A percentile compares a stretch with the other conserved stretches of the same genome.
These are phyloP conservation scores for Termitomyces sp. DNA, from an alignment of 768 basidiomycete species.

Conservation along the genomic window DNA sequence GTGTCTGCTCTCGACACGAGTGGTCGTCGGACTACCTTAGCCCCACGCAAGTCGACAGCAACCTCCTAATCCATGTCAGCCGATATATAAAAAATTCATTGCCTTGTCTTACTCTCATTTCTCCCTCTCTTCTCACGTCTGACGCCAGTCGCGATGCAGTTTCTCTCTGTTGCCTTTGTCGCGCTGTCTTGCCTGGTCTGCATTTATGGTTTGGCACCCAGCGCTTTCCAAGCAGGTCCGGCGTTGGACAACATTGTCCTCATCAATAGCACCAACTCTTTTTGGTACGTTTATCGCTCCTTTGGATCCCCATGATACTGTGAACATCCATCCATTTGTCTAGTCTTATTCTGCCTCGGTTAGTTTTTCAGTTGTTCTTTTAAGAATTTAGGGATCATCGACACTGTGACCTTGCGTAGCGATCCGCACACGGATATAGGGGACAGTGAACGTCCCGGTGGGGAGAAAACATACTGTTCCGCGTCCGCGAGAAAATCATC, in stretches of 20 bases:
- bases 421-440: conserved; percentile 47
- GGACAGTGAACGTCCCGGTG: conserved; percentile 46
- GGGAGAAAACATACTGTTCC: conserved; percentile 51
- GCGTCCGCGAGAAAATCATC: conserved; percentile 31
- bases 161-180: not conserved
- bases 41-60: not conserved
- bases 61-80: not conserved
- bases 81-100: not conserved
- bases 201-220: not conserved
- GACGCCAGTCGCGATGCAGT: not conserved
- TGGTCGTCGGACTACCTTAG: not conserved
- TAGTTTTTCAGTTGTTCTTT: not conserved
- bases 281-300: conserved; percentile 33
- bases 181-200: not conserved
- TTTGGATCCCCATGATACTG: not conserved
- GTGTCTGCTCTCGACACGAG: not conserved
- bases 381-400: not conserved
- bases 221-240: conserved; percentile 18
- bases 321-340: too few relatives aligned
- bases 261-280: conserved; percentile 34
- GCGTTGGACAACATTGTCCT: conserved; percentile 45
- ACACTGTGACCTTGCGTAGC: conserved; percentile 15
- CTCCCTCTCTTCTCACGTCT: not conserved
- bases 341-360: conserved; percentile 48
- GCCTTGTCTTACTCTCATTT: not conserved